Evolutionary conservation across 148 eudicot species (phyloP), one percentile per base, ranked within the genome.

Genomic region (Fallopia convolvulus): DNA sequence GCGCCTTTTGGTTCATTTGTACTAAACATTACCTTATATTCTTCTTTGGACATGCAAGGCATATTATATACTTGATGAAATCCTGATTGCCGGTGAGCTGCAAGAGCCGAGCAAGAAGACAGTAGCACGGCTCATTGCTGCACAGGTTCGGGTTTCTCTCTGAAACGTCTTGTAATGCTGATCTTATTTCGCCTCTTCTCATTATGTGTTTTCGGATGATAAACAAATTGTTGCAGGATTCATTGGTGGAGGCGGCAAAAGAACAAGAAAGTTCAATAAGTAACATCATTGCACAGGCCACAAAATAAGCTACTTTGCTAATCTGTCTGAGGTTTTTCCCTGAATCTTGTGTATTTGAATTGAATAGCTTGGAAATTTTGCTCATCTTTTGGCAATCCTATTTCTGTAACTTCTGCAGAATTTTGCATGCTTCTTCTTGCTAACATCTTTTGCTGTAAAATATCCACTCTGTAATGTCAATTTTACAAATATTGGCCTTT

Each of bases 91-190:
- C 72, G 99, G 97, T 73, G 99, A 94, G 86, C 91, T 94, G 81
- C 99, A 92, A 87, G 99, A 94, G 77, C 86, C 99, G 3, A 94
- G 97, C 88, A 94, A 94, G 94, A 94, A 90, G 82, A 84, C 96
- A 23, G 89, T 94, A 79, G 91, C 91, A 40, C 97, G 99, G 65
- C 80, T 94, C 74, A 85, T 94, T 74, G 99, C 92, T 78, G 89
- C 99, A 50, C 99, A 94, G 93, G 99, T 94, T 80, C 47, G 63
- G 36, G 0, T 58, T 15, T 68, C 46, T 33, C 46, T 68, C 10
- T 6, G 15, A n/a, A 21, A 36, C 8, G 10, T 68, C 42, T 8
- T 68, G 10, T 1, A n/a, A 32, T 72, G 11, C 10, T 68, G 72
- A 36, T 33, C 39, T 33, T 33, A 15, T 33, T 68, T 68, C 10